These are phyloP conservation scores for Picea abies DNA, from an alignment of 83 land plant genomes.

Conservation along the genomic window DNA sequence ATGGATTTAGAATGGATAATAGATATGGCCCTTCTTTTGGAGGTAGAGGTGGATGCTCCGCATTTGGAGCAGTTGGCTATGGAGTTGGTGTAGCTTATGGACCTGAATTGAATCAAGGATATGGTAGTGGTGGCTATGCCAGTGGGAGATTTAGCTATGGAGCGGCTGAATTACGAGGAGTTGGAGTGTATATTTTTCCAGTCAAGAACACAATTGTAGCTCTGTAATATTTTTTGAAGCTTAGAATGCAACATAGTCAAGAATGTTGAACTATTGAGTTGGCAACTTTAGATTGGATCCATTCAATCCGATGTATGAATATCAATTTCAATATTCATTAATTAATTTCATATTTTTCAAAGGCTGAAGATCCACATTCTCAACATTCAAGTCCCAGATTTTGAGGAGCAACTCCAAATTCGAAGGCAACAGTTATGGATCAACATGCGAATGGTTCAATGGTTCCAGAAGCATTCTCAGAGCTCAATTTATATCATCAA, in stretches of 20 bases:
- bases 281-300: slow-evolving; percentile 15
- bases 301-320: background rate
- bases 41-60: slow-evolving; percentile 48
- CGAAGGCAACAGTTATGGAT: no score
- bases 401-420: no score
- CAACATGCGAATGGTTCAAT: no score
- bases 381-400: no score
- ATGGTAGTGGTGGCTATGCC: slow-evolving; percentile 24
- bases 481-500: no score
- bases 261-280: slow-evolving; percentile 10
- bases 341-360: no score
- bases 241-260: slow-evolving; percentile 17
- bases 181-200: slow-evolving; percentile 14
- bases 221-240: slow-evolving; percentile 13
- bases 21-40: slow-evolving; percentile 49
- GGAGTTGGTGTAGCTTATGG: slow-evolving; percentile 42
- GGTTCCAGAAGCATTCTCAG: no score
- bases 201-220: background rate
- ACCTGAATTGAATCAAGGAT: slow-evolving; percentile 32
- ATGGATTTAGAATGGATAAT: slow-evolving; percentile 46
- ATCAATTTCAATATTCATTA: background rate
- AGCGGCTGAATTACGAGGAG: slow-evolving; percentile 26
- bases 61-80: slow-evolving; percentile 45
- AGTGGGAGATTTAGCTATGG: slow-evolving; percentile 32
- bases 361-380: no score